Conservation (phyloP, 2,329 filamentous ascomycete genomes). For the Clonostachys rhizophaga region DNA sequence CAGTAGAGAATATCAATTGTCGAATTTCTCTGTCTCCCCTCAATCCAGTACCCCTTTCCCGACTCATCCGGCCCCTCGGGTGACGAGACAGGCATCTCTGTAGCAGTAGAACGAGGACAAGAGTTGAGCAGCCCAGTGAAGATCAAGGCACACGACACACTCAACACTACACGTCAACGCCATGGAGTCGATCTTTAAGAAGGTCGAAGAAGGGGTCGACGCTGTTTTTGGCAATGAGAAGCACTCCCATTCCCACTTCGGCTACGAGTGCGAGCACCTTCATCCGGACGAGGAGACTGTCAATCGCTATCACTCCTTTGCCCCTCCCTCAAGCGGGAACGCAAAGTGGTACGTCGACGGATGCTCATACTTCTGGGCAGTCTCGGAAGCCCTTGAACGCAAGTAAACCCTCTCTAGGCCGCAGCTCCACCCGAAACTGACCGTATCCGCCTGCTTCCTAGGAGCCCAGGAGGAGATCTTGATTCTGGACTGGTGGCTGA, state of each 20-base stretch:
- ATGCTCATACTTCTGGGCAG: constrained; percentile 80
- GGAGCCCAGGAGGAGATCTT: constrained; percentile 73
- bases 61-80: no score
- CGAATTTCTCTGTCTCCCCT: no score
- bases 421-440: not conserved
- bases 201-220: constrained; percentile 35
- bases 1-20: no score
- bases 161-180: not conserved
- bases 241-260: constrained; percentile 38
- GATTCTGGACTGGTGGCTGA: constrained; percentile 90
- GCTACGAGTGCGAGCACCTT: constrained; percentile 30
- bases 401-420: constrained; percentile 7
- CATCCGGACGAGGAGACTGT: constrained; percentile 35
- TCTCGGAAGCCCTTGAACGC: constrained; percentile 72
- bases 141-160: no score
- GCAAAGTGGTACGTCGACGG: constrained; percentile 88
- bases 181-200: constrained; percentile 30
- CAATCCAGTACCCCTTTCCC: no score
- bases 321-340: constrained; percentile 66
- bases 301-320: constrained; percentile 65
- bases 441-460: constrained; percentile 11
- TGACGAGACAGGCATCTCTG: no score
- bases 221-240: constrained; percentile 30
- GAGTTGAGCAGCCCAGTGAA: no score
- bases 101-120: no score